phyloP scores from a whole-genome alignment of 1,139 yeast genomes.

The Candida sp. region DNA sequence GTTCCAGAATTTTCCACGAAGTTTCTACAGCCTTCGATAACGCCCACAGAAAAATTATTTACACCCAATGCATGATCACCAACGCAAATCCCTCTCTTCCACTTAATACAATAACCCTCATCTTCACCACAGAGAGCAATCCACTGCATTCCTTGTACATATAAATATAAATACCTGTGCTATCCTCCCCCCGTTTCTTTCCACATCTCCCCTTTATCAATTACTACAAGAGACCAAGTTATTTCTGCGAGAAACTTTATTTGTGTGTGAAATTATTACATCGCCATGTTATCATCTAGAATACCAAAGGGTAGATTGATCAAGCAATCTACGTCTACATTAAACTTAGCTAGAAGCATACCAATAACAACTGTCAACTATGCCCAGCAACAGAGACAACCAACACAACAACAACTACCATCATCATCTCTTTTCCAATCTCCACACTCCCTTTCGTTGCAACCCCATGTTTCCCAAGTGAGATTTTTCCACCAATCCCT shows the following conservation, averaged over 20 bases:
- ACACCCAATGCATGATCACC: background rate
- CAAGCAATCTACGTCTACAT: slow-evolving; percentile 6
- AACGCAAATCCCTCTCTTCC: background rate
- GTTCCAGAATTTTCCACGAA: slow-evolving; percentile 4
- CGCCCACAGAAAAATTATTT: background rate
- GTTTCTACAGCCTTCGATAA: slow-evolving; percentile 1
- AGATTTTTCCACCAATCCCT: slow-evolving; percentile 22
- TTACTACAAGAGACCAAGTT: background rate
- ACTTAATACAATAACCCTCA: background rate
- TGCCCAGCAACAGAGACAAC: slow-evolving; percentile 2
- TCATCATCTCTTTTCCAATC: background rate
- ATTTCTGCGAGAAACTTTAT: background rate
- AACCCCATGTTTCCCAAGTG: slow-evolving; percentile 3
- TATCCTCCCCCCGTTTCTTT: background rate
- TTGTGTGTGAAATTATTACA: background rate
- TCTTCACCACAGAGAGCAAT: background rate
- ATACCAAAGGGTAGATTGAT: slow-evolving; percentile 8
- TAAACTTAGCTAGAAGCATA: background rate
- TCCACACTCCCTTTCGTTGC: background rate
- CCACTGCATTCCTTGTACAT: background rate
- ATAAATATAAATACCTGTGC: background rate
- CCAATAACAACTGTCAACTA: slow-evolving; percentile 7
- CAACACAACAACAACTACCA: background rate
- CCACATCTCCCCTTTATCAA: background rate
- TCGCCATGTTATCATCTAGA: slow-evolving; percentile 9